Evolutionary conservation across 2,329 filamentous ascomycete species (phyloP).

Genomic region (Fusarium denticulatum): DNA sequence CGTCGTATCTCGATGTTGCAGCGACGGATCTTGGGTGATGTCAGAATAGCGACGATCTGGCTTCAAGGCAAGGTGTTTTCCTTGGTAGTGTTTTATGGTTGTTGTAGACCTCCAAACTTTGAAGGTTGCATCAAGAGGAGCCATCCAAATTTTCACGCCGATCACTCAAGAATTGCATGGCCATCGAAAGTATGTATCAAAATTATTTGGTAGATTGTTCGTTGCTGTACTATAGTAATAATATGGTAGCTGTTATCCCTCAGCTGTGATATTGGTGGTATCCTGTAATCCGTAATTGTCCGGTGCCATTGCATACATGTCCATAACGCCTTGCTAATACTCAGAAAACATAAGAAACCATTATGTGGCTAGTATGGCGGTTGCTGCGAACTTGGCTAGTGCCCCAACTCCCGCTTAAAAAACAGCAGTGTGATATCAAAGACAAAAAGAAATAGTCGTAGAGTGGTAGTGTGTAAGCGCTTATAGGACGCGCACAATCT

Average conservation of each 20-base stretch:
- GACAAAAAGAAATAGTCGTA: constrained; percentile 17
- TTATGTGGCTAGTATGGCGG: constrained; percentile 25
- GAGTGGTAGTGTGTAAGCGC: not conserved
- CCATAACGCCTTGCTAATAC: constrained; percentile 35
- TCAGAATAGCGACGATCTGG: constrained; percentile 15
- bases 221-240: constrained; percentile 23
- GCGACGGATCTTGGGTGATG: constrained; percentile 17
- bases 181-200: not conserved
- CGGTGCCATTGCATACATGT: constrained; percentile 12
- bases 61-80: not conserved
- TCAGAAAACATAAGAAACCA: constrained; percentile 8
- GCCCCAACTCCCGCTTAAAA: constrained; percentile 15
- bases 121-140: not conserved
- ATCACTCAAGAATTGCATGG: constrained; percentile 6
- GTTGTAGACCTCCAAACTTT: not conserved
- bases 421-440: not conserved
- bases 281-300: constrained; percentile 27
- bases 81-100: not conserved
- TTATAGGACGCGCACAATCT: constrained; percentile 35
- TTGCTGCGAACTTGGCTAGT: constrained; percentile 4
- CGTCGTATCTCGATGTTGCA: not conserved
- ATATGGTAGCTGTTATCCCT: constrained; percentile 27
- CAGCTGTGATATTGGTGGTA: constrained; percentile 27
- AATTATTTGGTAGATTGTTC: constrained; percentile 14
- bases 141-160: not conserved